Conservation (phyloP, 371 early-diverging fungal genomes). For the Circinella minor region DNA sequence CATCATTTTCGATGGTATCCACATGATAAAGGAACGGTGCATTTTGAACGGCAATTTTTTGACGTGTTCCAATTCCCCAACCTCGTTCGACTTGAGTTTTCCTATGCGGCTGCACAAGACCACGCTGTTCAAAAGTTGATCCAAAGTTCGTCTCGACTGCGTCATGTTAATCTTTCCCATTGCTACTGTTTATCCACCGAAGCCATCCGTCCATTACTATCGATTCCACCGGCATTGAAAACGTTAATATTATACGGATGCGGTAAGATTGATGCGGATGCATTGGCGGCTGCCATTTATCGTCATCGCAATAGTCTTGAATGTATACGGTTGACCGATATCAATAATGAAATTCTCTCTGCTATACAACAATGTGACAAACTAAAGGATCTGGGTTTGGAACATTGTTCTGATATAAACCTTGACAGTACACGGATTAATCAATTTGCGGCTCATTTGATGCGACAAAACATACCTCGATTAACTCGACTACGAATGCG, state of each 20-base stretch:
- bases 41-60: slow-evolving; percentile 16
- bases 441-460: slow-evolving; percentile 21
- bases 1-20: slow-evolving; percentile 36
- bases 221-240: slow-evolving; percentile 30
- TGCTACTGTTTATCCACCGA: slow-evolving; percentile 49
- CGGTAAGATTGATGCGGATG: slow-evolving; percentile 36
- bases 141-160: slow-evolving; percentile 26
- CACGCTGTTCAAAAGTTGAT: slow-evolving; percentile 37
- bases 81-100: slow-evolving; percentile 40
- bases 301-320: slow-evolving; percentile 34
- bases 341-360: slow-evolving; percentile 35
- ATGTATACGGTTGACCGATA: slow-evolving; percentile 43
- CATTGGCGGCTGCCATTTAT: slow-evolving; percentile 34
- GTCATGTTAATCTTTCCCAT: slow-evolving; percentile 43
- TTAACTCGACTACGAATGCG: slow-evolving; percentile 39
- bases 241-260: slow-evolving; percentile 46
- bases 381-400: slow-evolving; percentile 41
- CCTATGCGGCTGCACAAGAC: slow-evolving; percentile 50
- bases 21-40: slow-evolving; percentile 19
- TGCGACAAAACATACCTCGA: background rate
- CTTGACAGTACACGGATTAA: slow-evolving; percentile 29
- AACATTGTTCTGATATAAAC: slow-evolving; percentile 36
- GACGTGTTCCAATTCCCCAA: slow-evolving; percentile 39
- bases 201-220: slow-evolving; percentile 39
- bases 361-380: slow-evolving; percentile 33